These are phyloP conservation scores for Bryoerythrophyllum caledonicum DNA, from an alignment of 225 moss, liverwort and hornwort species.

Conservation along the genomic window DNA sequence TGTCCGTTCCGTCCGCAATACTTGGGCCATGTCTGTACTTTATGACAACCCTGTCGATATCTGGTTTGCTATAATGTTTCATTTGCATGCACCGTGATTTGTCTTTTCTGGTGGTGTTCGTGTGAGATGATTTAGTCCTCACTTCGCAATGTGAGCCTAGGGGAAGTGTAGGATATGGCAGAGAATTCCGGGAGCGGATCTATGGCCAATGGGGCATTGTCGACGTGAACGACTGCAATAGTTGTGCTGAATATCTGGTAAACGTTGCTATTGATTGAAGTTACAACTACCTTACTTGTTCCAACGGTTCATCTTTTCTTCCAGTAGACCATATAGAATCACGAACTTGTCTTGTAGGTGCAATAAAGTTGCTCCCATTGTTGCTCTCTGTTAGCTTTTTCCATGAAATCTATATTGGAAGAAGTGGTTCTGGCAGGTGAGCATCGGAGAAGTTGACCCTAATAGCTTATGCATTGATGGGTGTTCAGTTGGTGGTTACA, in stretches of 20 bases:
- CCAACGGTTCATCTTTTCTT: not conserved
- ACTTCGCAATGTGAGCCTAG: not conserved
- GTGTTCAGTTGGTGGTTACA: constrained; percentile 77
- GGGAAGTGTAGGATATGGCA: not conserved
- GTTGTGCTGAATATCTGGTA: not conserved
- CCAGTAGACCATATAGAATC: not conserved
- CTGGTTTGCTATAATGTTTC: not conserved
- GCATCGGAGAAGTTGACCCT: constrained; percentile 60
- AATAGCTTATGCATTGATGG: constrained; percentile 78
- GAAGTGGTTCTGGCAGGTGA: constrained; percentile 36
- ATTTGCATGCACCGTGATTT: not conserved
- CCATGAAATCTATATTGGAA: not conserved
- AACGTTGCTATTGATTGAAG: too few relatives aligned
- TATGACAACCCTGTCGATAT: not conserved
- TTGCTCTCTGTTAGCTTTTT: not conserved
- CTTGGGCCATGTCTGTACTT: too few relatives aligned
- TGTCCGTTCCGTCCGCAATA: too few relatives aligned
- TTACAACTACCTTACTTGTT: too few relatives aligned
- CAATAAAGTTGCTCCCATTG: not conserved
- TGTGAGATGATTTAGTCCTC: not conserved
- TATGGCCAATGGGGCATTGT: not conserved
- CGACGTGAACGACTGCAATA: not conserved
- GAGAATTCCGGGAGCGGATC: not conserved
- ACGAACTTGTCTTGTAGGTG: not conserved
- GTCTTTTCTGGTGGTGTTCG: not conserved